Percentiles rank a stretch among this genome's conserved stretches.
These are phyloP conservation scores for Canariomyces notabilis DNA, from an alignment of 2,329 filamentous ascomycete species.

Conservation along the genomic window DNA sequence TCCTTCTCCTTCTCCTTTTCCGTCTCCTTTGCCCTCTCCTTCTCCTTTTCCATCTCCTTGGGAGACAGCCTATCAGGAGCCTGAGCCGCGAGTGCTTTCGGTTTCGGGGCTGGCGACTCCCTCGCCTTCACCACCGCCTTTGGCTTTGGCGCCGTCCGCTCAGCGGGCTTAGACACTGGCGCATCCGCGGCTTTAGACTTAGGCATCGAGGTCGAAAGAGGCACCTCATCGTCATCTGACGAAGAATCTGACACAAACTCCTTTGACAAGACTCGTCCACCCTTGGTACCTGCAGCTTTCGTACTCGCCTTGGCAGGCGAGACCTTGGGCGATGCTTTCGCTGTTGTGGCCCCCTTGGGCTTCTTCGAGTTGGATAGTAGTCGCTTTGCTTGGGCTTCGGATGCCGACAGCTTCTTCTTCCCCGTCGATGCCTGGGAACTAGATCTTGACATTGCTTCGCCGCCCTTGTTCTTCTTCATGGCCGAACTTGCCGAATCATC, in stretches of 20 bases:
- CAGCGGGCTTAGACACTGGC: conserved; percentile 20
- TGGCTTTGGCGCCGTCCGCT: conserved; percentile 24
- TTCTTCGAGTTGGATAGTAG: conserved; percentile 43
- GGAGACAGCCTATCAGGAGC: too few relatives aligned
- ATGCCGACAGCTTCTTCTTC: conserved; percentile 52
- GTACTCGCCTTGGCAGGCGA: conserved; percentile 41
- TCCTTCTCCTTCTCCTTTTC: conserved; percentile 12
- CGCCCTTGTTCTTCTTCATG: conserved; percentile 37
- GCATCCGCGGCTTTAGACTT: conserved; percentile 17
- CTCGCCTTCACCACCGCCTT: conserved; percentile 24
- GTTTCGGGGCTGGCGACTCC: conserved; percentile 30
- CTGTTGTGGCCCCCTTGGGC: conserved; percentile 31
- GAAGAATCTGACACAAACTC: conserved; percentile 54
- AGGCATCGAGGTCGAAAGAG: conserved; percentile 34
- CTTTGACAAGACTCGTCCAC: conserved; percentile 47
- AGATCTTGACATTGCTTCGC: conserved; percentile 30
- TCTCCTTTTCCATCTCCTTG: conserved; percentile 10
- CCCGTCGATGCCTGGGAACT: conserved; percentile 42
- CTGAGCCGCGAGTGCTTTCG: conserved; percentile 34
- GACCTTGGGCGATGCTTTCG: conserved; percentile 34
- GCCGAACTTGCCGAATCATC: conserved; percentile 30
- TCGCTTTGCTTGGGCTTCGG: conserved; percentile 53
- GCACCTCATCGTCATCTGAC: conserved; percentile 48
- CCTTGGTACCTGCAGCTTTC: conserved; percentile 35
- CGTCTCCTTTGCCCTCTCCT: conserved; percentile 10